Conservation (phyloP, 495 filamentous ascomycete species). For the Rhypophila decipiens region DNA sequence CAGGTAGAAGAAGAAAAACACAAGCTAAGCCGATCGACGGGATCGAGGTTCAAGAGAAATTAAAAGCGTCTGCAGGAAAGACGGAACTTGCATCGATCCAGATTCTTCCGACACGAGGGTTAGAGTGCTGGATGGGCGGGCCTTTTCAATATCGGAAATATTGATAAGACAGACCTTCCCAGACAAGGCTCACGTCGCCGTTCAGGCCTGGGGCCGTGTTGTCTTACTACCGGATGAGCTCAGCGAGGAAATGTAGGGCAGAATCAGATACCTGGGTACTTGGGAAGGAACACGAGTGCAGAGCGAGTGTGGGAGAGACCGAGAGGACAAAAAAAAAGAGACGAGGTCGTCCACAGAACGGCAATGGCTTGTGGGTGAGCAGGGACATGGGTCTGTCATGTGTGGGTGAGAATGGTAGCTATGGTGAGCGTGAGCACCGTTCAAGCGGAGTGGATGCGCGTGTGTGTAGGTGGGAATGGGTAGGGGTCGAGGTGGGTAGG, state of each 20-base stretch:
- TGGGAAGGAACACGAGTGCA: too few species aligned
- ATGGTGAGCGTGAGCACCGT: slow-evolving; percentile 3
- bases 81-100: slow-evolving; percentile 12
- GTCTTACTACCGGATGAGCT: slow-evolving; percentile 15
- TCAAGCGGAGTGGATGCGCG: slow-evolving; percentile 1
- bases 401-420: slow-evolving; percentile 1
- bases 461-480: slow-evolving; percentile 2
- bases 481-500: neutral
- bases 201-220: slow-evolving; percentile 13
- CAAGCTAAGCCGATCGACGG: slow-evolving; percentile 10
- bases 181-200: slow-evolving; percentile 6
- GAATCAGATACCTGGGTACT: too few species aligned
- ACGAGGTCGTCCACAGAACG: neutral
- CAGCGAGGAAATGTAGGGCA: slow-evolving; percentile 11
- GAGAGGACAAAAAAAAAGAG: too few species aligned
- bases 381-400: slow-evolving; percentile 15
- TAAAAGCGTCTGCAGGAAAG: slow-evolving; percentile 16
- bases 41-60: slow-evolving; percentile 15
- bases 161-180: slow-evolving; percentile 13
- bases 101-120: slow-evolving; percentile 15
- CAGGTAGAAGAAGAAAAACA: slow-evolving; percentile 12
- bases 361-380: slow-evolving; percentile 1
- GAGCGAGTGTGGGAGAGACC: too few species aligned
- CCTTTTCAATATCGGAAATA: slow-evolving; percentile 25
- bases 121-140: slow-evolving; percentile 13